A percentile compares a stretch with the other conserved stretches of the same genome.
These are phyloP conservation scores for Magnusiomyces paraingens DNA, from an alignment of 1,139 yeast genomes.

Conservation along the genomic window DNA sequence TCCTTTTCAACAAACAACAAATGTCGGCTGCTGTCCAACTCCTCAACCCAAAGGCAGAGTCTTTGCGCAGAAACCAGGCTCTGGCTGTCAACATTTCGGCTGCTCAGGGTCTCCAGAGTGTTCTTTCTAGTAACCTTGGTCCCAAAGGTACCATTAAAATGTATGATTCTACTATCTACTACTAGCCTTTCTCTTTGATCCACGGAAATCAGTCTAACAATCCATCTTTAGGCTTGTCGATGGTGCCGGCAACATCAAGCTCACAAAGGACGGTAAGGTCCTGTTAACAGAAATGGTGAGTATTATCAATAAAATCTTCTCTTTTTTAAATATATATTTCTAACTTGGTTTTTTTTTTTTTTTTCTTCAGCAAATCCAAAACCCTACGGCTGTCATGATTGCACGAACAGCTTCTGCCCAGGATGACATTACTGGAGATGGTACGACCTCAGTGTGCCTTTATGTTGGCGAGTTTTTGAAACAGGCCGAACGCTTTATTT, in stretches of 20 bases:
- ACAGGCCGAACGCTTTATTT: slow-evolving; percentile 87
- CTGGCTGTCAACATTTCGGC: slow-evolving; percentile 91
- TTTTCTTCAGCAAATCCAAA: slow-evolving; percentile 78
- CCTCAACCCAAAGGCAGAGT: slow-evolving; percentile 94
- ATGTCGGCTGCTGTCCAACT: slow-evolving; percentile 61
- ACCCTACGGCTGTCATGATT: slow-evolving; percentile 99
- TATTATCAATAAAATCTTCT: background rate
- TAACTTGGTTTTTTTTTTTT: background rate
- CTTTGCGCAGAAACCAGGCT: slow-evolving; percentile 89
- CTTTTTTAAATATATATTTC: background rate
- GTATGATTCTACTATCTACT: slow-evolving; percentile 25
- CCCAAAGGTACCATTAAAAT: slow-evolving; percentile 96
- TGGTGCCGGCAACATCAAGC: slow-evolving; percentile 91
- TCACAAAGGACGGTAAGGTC: slow-evolving; percentile 96
- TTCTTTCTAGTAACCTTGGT: slow-evolving; percentile 84
- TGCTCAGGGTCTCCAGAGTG: slow-evolving; percentile 94
- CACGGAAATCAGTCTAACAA: slow-evolving; percentile 15
- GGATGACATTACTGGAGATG: slow-evolving; percentile 98
- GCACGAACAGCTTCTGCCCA: slow-evolving; percentile 97
- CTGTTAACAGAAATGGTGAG: slow-evolving; percentile 72
- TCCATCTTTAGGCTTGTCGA: slow-evolving; percentile 51
- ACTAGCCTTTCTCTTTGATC: background rate
- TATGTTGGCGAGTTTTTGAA: slow-evolving; percentile 90
- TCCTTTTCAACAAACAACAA: too few relatives aligned
- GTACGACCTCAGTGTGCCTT: slow-evolving; percentile 95